Percentiles rank a stretch among this genome's conserved stretches.
Conservation (phyloP, 108 stramenopile species). For the Thalassiosira profunda region DNA sequence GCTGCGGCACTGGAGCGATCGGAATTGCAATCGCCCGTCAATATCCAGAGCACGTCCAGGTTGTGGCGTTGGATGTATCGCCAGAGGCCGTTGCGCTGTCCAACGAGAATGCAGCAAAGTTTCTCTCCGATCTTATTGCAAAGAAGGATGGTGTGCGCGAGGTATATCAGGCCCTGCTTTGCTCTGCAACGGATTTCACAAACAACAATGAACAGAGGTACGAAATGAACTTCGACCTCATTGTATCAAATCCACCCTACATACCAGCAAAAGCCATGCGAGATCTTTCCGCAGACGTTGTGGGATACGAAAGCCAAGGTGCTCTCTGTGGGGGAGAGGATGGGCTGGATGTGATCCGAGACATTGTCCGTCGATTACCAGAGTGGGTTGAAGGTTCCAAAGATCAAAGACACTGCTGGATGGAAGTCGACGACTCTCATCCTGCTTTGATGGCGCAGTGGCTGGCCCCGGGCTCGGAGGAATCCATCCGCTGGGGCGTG, state of each 20-base stretch:
- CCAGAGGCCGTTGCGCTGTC: constrained; percentile 81
- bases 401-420: constrained; percentile 60
- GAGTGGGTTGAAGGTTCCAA: constrained; percentile 37
- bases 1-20: constrained; percentile 94
- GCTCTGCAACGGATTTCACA: constrained; percentile 63
- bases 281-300: constrained; percentile 67
- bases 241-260: constrained; percentile 97
- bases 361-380: constrained; percentile 70
- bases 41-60: constrained; percentile 45
- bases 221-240: constrained; percentile 78
- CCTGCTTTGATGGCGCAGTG: constrained; percentile 53
- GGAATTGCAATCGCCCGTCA: constrained; percentile 82
- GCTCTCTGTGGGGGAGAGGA: constrained; percentile 95
- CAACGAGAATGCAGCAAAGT: constrained; percentile 69
- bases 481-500: constrained; percentile 27
- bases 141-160: constrained; percentile 1
- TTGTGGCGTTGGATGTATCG: constrained; percentile 86
- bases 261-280: constrained; percentile 87
- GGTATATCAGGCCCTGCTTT: constrained; percentile 42
- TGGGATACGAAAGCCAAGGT: constrained; percentile 69
- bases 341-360: constrained; percentile 89
- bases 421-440: constrained; percentile 92
- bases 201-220: constrained; percentile 4
- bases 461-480: constrained; percentile 27
- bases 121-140: constrained; percentile 27